These are phyloP conservation scores for Yamadazyma oceani DNA, from an alignment of 1,139 yeast genomes.

Conservation along the genomic window DNA sequence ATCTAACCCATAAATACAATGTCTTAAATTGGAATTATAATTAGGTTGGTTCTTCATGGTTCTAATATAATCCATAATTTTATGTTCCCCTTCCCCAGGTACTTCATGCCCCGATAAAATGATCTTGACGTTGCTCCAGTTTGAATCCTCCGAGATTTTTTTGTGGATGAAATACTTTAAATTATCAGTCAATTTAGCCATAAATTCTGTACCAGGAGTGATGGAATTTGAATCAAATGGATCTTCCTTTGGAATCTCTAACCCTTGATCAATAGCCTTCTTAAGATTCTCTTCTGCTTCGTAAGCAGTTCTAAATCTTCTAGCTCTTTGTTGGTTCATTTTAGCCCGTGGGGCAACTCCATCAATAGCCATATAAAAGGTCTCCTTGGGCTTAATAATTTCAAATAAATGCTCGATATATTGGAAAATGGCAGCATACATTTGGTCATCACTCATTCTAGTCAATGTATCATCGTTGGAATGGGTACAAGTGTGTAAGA, in stretches of 20 bases:
- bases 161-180: constrained; percentile 88
- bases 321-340: constrained; percentile 98
- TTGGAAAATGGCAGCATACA: constrained; percentile 88
- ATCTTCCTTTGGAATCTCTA: constrained; percentile 64
- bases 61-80: constrained; percentile 91
- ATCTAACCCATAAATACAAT: constrained; percentile 94
- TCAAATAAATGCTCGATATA: constrained; percentile 93
- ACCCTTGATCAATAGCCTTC: constrained; percentile 64
- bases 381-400: constrained; percentile 80
- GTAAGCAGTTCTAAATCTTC: constrained; percentile 93
- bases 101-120: constrained; percentile 94
- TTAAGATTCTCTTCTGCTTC: constrained; percentile 81
- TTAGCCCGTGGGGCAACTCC: constrained; percentile 99
- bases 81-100: constrained; percentile 99
- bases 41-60: constrained; percentile 81
- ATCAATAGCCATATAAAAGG: constrained; percentile 96
- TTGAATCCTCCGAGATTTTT: constrained; percentile 82
- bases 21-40: constrained; percentile 86
- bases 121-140: constrained; percentile 84
- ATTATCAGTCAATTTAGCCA: constrained; percentile 84
- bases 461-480: constrained; percentile 62
- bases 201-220: constrained; percentile 98
- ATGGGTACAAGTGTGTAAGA: constrained; percentile 91
- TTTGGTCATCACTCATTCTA: constrained; percentile 82
- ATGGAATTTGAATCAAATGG: constrained; percentile 96